These are phyloP conservation scores for Plasmodium coatneyi DNA, from an alignment of 169 alveolate species.

Conservation along the genomic window DNA sequence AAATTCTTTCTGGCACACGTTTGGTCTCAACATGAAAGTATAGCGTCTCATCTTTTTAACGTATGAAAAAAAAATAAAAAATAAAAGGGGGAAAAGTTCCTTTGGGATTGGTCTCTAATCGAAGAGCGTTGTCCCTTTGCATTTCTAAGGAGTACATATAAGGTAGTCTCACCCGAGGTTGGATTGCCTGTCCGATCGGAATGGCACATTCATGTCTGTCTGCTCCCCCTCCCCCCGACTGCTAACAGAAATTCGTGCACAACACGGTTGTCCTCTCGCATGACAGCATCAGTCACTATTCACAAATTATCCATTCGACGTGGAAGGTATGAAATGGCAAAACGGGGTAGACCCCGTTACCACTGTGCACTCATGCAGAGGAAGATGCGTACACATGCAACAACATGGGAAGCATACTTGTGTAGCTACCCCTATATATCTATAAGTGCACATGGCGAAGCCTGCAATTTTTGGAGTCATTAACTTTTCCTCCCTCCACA, in stretches of 20 bases:
- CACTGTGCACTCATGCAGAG: background rate
- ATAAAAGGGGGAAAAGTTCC: background rate
- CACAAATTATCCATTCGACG: constrained; percentile 38
- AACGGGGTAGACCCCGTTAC: background rate
- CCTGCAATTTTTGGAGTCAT: background rate
- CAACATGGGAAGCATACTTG: background rate
- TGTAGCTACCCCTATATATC: background rate
- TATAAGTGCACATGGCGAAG: background rate
- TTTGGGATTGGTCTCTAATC: background rate
- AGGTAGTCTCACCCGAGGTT: background rate
- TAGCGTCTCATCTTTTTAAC: constrained; percentile 57
- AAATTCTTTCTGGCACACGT: constrained; percentile 41
- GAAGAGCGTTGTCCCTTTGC: background rate
- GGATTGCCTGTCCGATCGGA: background rate
- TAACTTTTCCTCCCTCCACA: background rate
- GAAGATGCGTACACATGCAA: background rate
- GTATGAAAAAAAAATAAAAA: background rate
- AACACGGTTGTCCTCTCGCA: constrained; percentile 16
- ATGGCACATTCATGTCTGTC: background rate
- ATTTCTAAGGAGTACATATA: background rate
- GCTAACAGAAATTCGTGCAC: constrained; percentile 30
- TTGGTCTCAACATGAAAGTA: constrained; percentile 64
- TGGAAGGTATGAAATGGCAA: constrained; percentile 51
- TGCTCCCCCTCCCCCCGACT: background rate
- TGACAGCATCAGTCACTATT: constrained; percentile 47